Percentiles rank a stretch among this genome's conserved stretches.
These are phyloP conservation scores for Candida multigemmis DNA, from an alignment of 805 yeast species.

Conservation along the genomic window DNA sequence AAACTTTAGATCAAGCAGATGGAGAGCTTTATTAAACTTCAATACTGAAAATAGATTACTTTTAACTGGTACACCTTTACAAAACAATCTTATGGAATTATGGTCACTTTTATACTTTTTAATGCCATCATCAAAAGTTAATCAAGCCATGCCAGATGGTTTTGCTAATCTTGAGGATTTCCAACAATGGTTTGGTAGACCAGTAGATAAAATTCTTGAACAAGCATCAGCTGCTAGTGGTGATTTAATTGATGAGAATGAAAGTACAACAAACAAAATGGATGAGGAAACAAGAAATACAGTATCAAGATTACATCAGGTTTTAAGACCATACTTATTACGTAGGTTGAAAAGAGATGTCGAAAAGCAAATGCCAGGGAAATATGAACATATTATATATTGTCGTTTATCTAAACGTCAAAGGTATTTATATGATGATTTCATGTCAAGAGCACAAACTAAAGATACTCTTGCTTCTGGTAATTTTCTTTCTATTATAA, in stretches of 20 bases:
- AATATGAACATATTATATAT: constrained; percentile 88
- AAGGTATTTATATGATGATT: constrained; percentile 86
- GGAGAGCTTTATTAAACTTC: constrained; percentile 93
- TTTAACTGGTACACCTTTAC: constrained; percentile 95
- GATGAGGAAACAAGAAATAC: constrained; percentile 78
- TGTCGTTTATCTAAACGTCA: constrained; percentile 92
- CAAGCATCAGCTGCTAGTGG: constrained; percentile 40
- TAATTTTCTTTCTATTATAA: constrained; percentile 87
- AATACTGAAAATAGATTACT: constrained; percentile 83
- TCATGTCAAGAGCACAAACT: constrained; percentile 94
- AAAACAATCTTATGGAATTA: constrained; percentile 86
- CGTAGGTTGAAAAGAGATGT: constrained; percentile 94
- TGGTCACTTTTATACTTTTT: constrained; percentile 93
- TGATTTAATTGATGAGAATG: constrained; percentile 37
- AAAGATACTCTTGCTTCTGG: constrained; percentile 90
- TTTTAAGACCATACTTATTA: constrained; percentile 82
- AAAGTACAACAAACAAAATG: constrained; percentile 28
- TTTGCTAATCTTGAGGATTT: constrained; percentile 94
- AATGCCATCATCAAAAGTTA: constrained; percentile 82
- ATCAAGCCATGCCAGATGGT: constrained; percentile 81
- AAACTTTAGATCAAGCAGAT: constrained; percentile 90
- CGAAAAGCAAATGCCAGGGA: constrained; percentile 98
- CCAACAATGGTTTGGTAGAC: constrained; percentile 98
- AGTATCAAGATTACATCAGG: constrained; percentile 84
- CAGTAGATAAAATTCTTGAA: constrained; percentile 88